Evolutionary conservation across 2,329 filamentous ascomycete genomes (phyloP).

Genomic region (Orbilia ellipsospora): DNA sequence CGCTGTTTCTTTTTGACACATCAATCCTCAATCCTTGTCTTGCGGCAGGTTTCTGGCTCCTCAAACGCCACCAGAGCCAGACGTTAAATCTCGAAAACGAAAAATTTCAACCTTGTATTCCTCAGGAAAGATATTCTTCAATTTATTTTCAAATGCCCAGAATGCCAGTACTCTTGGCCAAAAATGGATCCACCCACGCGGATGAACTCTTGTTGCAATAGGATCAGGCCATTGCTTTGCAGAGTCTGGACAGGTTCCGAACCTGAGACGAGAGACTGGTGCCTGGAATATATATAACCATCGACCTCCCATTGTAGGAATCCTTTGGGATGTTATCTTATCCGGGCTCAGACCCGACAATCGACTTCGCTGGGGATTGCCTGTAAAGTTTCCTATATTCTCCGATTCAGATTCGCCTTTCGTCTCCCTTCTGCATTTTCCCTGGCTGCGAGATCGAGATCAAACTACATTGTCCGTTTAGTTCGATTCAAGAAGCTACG

Average conservation of each 20-base stretch:
- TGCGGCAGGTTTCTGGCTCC: neutral
- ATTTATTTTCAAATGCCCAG: constrained; percentile 31
- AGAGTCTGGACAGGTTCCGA: constrained; percentile 16
- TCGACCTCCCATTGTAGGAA: constrained; percentile 14
- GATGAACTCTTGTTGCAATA: constrained; percentile 42
- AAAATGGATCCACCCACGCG: constrained; percentile 30
- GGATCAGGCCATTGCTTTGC: constrained; percentile 22
- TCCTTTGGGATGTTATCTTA: constrained; percentile 4
- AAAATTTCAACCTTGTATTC: neutral
- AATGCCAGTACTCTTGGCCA: constrained; percentile 14
- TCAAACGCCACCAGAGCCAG: constrained; percentile 18
- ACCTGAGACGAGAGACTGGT: constrained; percentile 41
- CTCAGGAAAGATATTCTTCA: constrained; percentile 14
- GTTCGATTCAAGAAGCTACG: neutral
- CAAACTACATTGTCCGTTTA: neutral
- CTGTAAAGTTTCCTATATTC: constrained; percentile 19
- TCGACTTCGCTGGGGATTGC: neutral
- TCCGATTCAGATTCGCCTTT: constrained; percentile 25
- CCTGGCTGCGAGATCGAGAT: neutral
- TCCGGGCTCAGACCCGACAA: constrained; percentile 10
- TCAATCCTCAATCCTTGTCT: constrained; percentile 29
- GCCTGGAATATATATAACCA: constrained; percentile 48
- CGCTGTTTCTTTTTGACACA: constrained; percentile 37
- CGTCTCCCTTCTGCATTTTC: neutral
- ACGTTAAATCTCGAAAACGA: neutral